Conservation (phyloP, 768 basidiomycete species). For the Boletus rubroflammeus region DNA sequence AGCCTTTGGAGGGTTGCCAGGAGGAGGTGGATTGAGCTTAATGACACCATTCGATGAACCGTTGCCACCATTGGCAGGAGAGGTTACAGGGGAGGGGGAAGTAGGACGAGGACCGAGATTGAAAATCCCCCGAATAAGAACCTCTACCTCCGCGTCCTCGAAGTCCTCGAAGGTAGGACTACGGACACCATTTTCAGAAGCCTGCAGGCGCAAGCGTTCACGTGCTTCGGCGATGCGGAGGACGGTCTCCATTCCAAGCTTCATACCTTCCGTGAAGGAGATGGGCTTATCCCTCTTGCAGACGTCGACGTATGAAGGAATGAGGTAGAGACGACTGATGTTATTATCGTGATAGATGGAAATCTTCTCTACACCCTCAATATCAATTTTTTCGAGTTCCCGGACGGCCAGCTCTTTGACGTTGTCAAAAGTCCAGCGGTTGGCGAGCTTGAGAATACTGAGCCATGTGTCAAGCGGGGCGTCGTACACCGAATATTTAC, state of each 20-base stretch:
- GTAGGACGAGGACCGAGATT: conserved; percentile 25
- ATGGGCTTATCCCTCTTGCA: conserved; percentile 37
- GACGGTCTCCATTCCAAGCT: conserved; percentile 40
- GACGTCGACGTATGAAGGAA: conserved; percentile 35
- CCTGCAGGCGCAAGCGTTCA: conserved; percentile 36
- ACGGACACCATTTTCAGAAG: conserved; percentile 31
- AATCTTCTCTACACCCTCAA: conserved; percentile 38
- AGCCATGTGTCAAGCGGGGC: conserved; percentile 41
- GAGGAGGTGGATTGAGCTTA: conserved; percentile 22
- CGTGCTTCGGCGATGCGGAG: conserved; percentile 37
- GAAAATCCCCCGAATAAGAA: conserved; percentile 29
- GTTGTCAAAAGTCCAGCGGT: conserved; percentile 39
- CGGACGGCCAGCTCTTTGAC: conserved; percentile 39
- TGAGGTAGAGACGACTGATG: conserved; percentile 33
- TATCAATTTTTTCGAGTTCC: conserved; percentile 36
- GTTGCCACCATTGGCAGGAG: conserved; percentile 10
- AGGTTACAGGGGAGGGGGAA: conserved; percentile 17
- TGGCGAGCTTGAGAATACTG: conserved; percentile 37
- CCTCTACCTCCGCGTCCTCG: conserved; percentile 27
- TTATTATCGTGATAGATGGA: conserved; percentile 36
- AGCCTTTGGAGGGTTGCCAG: conserved; percentile 17
- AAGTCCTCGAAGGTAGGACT: conserved; percentile 32
- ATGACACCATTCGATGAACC: conserved; percentile 6
- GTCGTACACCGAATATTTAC: conserved; percentile 38
- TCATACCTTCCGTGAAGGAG: conserved; percentile 37